Conservation (phyloP, 495 filamentous ascomycete species). For the Aspergillus funiculosus region DNA sequence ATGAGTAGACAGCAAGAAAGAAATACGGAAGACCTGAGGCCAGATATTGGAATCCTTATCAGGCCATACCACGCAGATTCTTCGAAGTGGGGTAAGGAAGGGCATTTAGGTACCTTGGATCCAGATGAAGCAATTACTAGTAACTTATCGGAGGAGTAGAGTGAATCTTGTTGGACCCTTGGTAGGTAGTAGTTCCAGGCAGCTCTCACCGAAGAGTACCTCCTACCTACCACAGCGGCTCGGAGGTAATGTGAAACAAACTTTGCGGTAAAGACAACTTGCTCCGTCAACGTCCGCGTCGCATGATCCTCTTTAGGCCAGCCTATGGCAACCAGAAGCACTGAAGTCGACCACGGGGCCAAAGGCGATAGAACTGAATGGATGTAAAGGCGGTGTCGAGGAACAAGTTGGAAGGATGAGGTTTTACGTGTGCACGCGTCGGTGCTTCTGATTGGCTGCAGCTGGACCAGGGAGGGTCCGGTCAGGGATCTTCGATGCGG, state of each 20-base stretch:
- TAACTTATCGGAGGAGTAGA: conserved; percentile 9
- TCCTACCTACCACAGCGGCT: no score
- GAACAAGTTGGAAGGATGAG: conserved; percentile 19
- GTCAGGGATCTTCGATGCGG: conserved; percentile 10
- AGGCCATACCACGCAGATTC: background rate
- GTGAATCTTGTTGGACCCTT: no score
- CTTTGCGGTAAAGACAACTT: background rate
- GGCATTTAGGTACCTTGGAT: conserved; percentile 12
- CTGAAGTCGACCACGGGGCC: conserved; percentile 10
- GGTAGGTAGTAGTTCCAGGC: no score
- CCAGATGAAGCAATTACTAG: conserved; percentile 8
- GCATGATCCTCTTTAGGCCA: conserved; percentile 14
- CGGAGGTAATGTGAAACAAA: background rate
- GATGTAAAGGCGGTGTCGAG: conserved; percentile 2
- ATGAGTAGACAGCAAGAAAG: background rate
- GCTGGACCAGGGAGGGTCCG: conserved; percentile 3
- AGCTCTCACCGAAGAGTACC: no score
- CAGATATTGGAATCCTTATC: conserved; percentile 10
- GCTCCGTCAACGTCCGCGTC: conserved; percentile 13
- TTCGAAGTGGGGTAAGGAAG: conserved; percentile 4
- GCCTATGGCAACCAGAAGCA: background rate
- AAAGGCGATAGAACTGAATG: conserved; percentile 7
- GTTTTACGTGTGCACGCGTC: conserved; percentile 15
- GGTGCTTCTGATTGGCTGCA: conserved; percentile 15
- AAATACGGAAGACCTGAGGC: background rate